A percentile compares a stretch with the other conserved stretches of the same genome.
Evolutionary conservation across 257 asterid genomes (phyloP).

Genomic region (Vinca minor): DNA sequence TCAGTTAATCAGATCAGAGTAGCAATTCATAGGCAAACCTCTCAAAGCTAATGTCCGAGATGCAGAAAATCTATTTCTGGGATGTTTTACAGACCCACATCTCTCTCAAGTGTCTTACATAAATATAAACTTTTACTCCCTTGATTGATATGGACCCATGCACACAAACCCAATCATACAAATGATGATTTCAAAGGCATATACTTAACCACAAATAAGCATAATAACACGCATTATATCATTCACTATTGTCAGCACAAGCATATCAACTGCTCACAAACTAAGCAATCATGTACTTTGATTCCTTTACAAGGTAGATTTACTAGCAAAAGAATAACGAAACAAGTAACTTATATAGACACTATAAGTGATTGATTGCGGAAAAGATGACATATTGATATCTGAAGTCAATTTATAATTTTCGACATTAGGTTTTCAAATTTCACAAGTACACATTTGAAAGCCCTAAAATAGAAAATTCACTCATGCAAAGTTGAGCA

Average conservation of each 20-base stretch:
- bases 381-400: no score
- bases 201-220: neutral
- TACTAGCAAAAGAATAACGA: no score
- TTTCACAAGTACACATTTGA: no score
- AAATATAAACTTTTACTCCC: neutral
- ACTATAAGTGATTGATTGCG: no score
- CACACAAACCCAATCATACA: neutral
- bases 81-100: neutral
- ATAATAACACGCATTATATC: neutral
- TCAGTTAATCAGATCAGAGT: neutral
- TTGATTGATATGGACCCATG: neutral
- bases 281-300: neutral
- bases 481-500: neutral
- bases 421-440: no score
- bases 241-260: neutral
- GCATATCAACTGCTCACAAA: neutral
- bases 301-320: neutral
- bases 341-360: no score
- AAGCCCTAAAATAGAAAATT: no score
- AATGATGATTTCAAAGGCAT: neutral
- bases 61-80: neutral
- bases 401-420: no score
- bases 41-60: neutral
- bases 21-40: neutral
- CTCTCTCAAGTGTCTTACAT: neutral